phyloP scores from a whole-genome alignment of 441 rosid species.

The Populus hybrid region DNA sequence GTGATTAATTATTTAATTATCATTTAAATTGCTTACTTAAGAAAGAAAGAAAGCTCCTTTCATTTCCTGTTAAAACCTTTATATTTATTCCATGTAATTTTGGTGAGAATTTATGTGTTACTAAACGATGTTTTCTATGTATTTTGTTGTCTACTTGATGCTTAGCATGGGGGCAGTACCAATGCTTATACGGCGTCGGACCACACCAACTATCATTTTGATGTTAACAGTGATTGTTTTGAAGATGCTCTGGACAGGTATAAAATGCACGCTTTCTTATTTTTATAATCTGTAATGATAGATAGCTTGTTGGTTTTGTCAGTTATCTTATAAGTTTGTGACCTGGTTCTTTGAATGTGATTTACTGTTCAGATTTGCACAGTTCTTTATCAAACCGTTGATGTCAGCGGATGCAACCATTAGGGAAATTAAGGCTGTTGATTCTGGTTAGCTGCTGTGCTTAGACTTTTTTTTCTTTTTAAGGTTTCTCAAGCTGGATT shows the following conservation, averaged over 20 bases:
- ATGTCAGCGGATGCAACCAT: constrained; percentile 91
- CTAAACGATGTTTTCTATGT: constrained; percentile 2
- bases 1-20: constrained; percentile 27
- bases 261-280: background rate
- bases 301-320: background rate
- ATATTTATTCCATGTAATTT: background rate
- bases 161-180: constrained; percentile 88
- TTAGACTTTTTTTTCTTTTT: constrained; percentile 5
- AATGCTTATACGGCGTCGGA: constrained; percentile 83
- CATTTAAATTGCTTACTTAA: background rate
- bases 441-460: constrained; percentile 59
- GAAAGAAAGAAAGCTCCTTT: background rate
- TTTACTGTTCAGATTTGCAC: constrained; percentile 62
- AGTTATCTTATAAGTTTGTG: constrained; percentile 6
- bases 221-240: constrained; percentile 66
- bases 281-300: background rate
- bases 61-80: background rate
- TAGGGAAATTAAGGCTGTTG: constrained; percentile 90
- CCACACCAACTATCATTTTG: constrained; percentile 64
- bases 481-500: background rate
- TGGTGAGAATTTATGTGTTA: background rate
- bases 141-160: constrained; percentile 8
- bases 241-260: constrained; percentile 94
- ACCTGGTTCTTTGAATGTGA: constrained; percentile 22
- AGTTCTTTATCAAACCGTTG: constrained; percentile 85